Evolutionary conservation across 257 asterid species (phyloP).

Genomic region (Phtheirospermum japonicum): DNA sequence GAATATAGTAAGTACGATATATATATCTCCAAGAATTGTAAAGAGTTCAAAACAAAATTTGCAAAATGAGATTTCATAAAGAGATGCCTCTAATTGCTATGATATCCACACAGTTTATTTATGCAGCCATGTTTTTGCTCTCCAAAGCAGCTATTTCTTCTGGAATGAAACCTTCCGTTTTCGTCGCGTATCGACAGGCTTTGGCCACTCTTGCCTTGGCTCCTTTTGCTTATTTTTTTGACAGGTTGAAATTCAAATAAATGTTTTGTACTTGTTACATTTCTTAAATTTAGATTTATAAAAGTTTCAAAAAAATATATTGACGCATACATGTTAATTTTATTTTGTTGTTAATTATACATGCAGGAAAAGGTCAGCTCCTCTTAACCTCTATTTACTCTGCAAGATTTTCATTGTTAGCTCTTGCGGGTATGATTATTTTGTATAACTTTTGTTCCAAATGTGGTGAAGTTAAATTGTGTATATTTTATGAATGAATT

Average conservation of each 20-base stretch:
- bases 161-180: constrained; percentile 60
- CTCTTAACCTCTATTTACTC: constrained; percentile 36
- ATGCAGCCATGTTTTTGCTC: constrained; percentile 51
- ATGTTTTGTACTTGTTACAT: background rate
- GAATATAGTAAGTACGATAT: too few relatives aligned
- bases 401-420: constrained; percentile 47
- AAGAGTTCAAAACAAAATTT: background rate
- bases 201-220: constrained; percentile 48
- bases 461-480: too few relatives aligned
- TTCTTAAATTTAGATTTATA: background rate
- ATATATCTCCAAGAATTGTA: too few relatives aligned
- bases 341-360: background rate
- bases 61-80: constrained; percentile 23
- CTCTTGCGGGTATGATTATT: constrained; percentile 55
- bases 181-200: constrained; percentile 57
- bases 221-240: constrained; percentile 49
- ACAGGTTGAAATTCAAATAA: constrained; percentile 26
- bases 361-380: constrained; percentile 37
- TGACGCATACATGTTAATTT: too few relatives aligned
- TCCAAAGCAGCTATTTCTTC: constrained; percentile 55
- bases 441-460: too few relatives aligned
- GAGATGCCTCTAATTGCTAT: constrained; percentile 42
- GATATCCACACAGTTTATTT: constrained; percentile 42
- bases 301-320: too few relatives aligned
- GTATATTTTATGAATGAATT: too few relatives aligned